Percentiles rank a stretch among this genome's conserved stretches.
Evolutionary conservation across 2,329 filamentous ascomycete species (phyloP).

Genomic region (Fusarium poae): DNA sequence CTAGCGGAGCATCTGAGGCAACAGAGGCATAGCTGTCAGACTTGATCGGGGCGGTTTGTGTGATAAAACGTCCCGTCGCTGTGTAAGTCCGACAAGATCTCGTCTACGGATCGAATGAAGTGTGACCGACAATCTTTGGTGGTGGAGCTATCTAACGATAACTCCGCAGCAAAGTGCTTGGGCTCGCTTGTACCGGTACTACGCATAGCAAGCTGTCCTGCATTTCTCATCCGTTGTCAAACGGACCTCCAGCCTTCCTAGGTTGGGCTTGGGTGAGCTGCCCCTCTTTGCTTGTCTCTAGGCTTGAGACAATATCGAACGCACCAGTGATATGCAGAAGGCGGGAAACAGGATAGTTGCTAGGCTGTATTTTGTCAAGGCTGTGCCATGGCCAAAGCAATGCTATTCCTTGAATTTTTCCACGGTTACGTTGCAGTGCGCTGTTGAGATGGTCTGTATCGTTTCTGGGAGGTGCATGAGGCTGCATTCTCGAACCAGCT

Average conservation of each 20-base stretch:
- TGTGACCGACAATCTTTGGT: constrained; percentile 12
- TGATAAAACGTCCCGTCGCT: not conserved
- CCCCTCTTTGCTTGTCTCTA: constrained; percentile 3
- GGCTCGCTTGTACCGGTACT: constrained; percentile 18
- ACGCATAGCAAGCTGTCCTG: constrained; percentile 6
- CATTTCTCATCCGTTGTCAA: constrained; percentile 19
- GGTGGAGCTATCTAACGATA: constrained; percentile 26
- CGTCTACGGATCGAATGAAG: constrained; percentile 12
- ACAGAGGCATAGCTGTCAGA: not conserved
- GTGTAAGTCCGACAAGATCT: constrained; percentile 3
- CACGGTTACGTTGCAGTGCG: constrained; percentile 13
- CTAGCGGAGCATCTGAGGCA: not conserved
- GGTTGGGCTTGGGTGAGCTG: not conserved
- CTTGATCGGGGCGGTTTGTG: not conserved
- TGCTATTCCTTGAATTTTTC: not conserved
- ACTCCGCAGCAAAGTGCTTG: constrained; percentile 14
- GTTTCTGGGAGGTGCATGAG: constrained; percentile 12
- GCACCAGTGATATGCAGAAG: constrained; percentile 9
- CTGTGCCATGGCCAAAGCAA: constrained; percentile 11
- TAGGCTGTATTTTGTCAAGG: constrained; percentile 2
- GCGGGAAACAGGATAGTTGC: not conserved
- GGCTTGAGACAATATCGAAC: constrained; percentile 9
- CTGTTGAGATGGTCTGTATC: constrained; percentile 2
- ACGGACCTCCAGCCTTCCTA: constrained; percentile 10
- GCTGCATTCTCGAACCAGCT: constrained; percentile 30